Evolutionary conservation across 2,329 filamentous ascomycete genomes (phyloP), one percentile per base, ranked within the genome.

Genomic region (Fusarium foetens): DNA sequence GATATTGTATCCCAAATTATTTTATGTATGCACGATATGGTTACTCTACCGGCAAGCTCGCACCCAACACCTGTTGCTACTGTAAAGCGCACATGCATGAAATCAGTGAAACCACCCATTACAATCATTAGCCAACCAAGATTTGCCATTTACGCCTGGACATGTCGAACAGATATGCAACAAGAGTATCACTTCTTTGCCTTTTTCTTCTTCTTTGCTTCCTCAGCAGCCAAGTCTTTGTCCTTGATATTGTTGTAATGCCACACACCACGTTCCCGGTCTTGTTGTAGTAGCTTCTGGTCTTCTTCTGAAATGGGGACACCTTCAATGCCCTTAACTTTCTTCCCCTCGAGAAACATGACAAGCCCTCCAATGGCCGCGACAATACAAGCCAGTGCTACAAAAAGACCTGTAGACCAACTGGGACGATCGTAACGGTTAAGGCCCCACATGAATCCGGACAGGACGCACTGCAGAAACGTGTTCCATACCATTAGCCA

Each of bases 401-500:
- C 92, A 77, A 96, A 94, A 0, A 94, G 81, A 3, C 93, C 94
- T 0, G 93, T 95, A 16, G 90, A 88, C 93, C 93, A 97, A 27
- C 88, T 88, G 0, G 94, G 93, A n/a, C 94, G 86, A 27, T 92
- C 83, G 76, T 90, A 91, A 27, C 93, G 85, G 77, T 93, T 92
- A 81, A 93, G 85, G 4, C 89, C 90, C 93, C 93, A 97, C 94
- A 97, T 97, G 82, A 94, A 92, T 6, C 88, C 91, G 13, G 90
- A 92, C 4, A 97, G 86, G 23, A 89, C 86, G 42, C 86, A 86
- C 80, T 97, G 94, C 48, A 96, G 86, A 60, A 95, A 87, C 0
- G 94, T 96, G 77, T 97, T 97, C 83, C 85, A 86, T 6, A 94
- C 87, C 82, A 94, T 94, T 74, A 91, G 86, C 91, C 92, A 95